These are phyloP conservation scores for Cyberlindnera maritima DNA, from an alignment of 805 yeast genomes.

Conservation along the genomic window DNA sequence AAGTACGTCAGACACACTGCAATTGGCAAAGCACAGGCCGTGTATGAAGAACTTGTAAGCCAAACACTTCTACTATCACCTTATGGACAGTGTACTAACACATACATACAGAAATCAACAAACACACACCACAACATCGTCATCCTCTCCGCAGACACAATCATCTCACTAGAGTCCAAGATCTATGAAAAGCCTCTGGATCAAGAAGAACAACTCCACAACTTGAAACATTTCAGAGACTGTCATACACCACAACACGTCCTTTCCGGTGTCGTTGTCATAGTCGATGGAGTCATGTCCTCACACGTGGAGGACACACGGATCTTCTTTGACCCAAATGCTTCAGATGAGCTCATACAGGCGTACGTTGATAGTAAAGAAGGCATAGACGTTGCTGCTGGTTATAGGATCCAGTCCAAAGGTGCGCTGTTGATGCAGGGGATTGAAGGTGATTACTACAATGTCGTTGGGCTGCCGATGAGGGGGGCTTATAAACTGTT, in stretches of 20 bases:
- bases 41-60: slow-evolving; percentile 41
- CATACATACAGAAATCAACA: slow-evolving; percentile 5
- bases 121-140: slow-evolving; percentile 21
- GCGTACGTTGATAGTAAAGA: slow-evolving; percentile 69
- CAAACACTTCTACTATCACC: too few species aligned
- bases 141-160: slow-evolving; percentile 76
- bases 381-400: slow-evolving; percentile 86
- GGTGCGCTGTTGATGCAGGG: slow-evolving; percentile 63
- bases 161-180: slow-evolving; percentile 54
- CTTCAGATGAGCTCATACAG: slow-evolving; percentile 54
- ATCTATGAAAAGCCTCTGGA: slow-evolving; percentile 81
- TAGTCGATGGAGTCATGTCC: slow-evolving; percentile 27
- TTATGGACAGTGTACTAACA: slow-evolving; percentile 1
- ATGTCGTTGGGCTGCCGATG: slow-evolving; percentile 86
- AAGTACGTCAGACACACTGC: slow-evolving; percentile 73
- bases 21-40: slow-evolving; percentile 60
- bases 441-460: slow-evolving; percentile 78
- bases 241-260: slow-evolving; percentile 43
- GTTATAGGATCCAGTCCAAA: slow-evolving; percentile 76
- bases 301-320: slow-evolving; percentile 40
- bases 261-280: slow-evolving; percentile 51
- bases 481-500: slow-evolving; percentile 49
- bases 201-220: slow-evolving; percentile 46
- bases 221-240: slow-evolving; percentile 48
- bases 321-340: slow-evolving; percentile 38